Evolutionary conservation across 257 asterid genomes (phyloP).

Genomic region (Petrea volubilis): DNA sequence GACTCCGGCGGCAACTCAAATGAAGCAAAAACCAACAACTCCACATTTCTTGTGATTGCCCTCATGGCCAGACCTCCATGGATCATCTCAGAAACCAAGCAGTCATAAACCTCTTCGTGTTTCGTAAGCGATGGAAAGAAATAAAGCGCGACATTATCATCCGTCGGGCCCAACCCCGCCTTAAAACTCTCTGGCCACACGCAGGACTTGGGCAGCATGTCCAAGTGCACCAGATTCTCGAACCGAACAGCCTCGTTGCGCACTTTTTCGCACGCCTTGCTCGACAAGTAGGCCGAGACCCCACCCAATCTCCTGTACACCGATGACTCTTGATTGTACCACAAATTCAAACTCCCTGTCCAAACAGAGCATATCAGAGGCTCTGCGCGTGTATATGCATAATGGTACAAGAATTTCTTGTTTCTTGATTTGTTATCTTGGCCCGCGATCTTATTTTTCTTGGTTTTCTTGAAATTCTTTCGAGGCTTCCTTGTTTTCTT

Average conservation of each 20-base stretch:
- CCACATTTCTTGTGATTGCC: constrained; percentile 3
- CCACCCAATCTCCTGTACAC: neutral
- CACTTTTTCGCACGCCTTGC: constrained; percentile 23
- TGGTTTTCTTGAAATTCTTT: no score
- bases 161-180: constrained; percentile 25
- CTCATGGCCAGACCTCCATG: constrained; percentile 29
- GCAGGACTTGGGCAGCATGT: constrained; percentile 13
- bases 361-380: constrained; percentile 18
- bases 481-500: no score
- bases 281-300: constrained; percentile 28
- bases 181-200: constrained; percentile 36
- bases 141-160: constrained; percentile 26
- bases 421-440: no score
- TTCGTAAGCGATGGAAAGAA: constrained; percentile 26
- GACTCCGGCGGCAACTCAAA: constrained; percentile 17
- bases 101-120: constrained; percentile 14
- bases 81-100: constrained; percentile 34
- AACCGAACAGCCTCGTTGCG: neutral
- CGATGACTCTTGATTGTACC: neutral
- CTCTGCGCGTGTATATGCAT: neutral
- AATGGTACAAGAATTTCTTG: neutral
- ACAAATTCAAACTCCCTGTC: constrained; percentile 21
- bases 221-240: neutral
- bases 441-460: no score
- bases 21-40: constrained; percentile 35